Evolutionary conservation across 2,329 filamentous ascomycete species (phyloP).

Genomic region (Aspergillus quadrilineatus): DNA sequence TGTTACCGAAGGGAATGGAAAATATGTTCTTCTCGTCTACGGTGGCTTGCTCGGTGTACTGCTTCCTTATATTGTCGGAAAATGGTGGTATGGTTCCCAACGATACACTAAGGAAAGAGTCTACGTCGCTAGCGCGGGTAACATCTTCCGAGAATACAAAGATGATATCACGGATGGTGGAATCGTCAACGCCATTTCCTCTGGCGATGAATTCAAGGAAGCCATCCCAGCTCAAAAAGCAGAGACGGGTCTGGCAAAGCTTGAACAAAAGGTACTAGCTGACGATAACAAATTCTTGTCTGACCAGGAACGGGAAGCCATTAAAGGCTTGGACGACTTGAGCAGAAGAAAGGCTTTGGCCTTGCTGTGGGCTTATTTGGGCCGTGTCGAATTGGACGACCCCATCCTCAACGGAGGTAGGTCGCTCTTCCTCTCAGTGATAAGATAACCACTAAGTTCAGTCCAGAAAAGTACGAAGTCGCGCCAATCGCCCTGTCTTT

Average conservation of each 20-base stretch:
- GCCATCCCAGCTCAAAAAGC: constrained; percentile 74
- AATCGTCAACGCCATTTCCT: constrained; percentile 77
- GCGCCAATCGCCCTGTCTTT: constrained; percentile 82
- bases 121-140: constrained; percentile 88
- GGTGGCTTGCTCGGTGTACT: constrained; percentile 83
- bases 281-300: constrained; percentile 61
- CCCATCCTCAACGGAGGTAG: constrained; percentile 66
- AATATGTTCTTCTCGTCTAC: constrained; percentile 91
- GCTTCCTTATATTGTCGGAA: constrained; percentile 88
- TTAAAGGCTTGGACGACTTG: constrained; percentile 78
- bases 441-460: constrained; percentile 19
- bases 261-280: constrained; percentile 77
- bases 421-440: constrained; percentile 7
- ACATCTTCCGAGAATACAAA: constrained; percentile 88
- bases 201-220: constrained; percentile 79
- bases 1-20: constrained; percentile 88
- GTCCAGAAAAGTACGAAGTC: constrained; percentile 75
- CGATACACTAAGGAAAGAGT: constrained; percentile 90
- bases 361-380: constrained; percentile 92
- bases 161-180: constrained; percentile 78
- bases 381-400: constrained; percentile 81
- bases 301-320: constrained; percentile 69
- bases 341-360: constrained; percentile 81
- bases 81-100: constrained; percentile 98
- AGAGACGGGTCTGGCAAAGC: constrained; percentile 75